phyloP scores from a whole-genome alignment of 371 early-diverging fungal species.

The Mucor sp. region DNA sequence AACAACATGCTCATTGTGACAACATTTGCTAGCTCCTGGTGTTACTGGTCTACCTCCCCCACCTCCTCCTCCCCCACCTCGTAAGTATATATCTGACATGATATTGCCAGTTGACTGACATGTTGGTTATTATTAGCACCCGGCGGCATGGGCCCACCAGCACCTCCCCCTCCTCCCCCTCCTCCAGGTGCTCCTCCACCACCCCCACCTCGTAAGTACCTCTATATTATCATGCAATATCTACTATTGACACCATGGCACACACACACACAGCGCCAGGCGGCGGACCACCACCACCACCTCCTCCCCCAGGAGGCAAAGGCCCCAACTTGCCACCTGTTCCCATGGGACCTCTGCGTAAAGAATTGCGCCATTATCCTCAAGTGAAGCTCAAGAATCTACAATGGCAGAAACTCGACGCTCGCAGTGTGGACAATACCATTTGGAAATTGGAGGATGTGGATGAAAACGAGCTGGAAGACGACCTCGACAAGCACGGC shows the following conservation, averaged over 20 bases:
- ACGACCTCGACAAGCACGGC: conserved; percentile 30
- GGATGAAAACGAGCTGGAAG: conserved; percentile 41
- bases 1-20: neutral
- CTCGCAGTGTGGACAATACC: conserved; percentile 38
- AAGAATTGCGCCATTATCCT: conserved; percentile 45
- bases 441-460: conserved; percentile 40
- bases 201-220: conserved; percentile 22
- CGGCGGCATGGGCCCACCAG: conserved; percentile 19
- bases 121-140: conserved; percentile 4
- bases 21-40: conserved; percentile 8
- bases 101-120: neutral
- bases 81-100: neutral
- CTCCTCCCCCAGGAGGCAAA: conserved; percentile 22
- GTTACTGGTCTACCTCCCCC: neutral
- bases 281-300: conserved; percentile 29
- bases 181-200: conserved; percentile 20
- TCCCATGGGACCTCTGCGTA: conserved; percentile 36
- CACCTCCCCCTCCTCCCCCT: conserved; percentile 10
- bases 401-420: conserved; percentile 52
- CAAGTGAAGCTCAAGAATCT: conserved; percentile 47
- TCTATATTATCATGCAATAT: neutral
- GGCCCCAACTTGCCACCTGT: conserved; percentile 24
- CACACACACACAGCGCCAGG: conserved; percentile 7
- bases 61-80: conserved; percentile 1
- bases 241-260: neutral